Percentiles rank a stretch among this genome's conserved stretches.
These are phyloP conservation scores for Singerocomus inundabilis DNA, from an alignment of 1,284 basidiomycete genomes.

Conservation along the genomic window DNA sequence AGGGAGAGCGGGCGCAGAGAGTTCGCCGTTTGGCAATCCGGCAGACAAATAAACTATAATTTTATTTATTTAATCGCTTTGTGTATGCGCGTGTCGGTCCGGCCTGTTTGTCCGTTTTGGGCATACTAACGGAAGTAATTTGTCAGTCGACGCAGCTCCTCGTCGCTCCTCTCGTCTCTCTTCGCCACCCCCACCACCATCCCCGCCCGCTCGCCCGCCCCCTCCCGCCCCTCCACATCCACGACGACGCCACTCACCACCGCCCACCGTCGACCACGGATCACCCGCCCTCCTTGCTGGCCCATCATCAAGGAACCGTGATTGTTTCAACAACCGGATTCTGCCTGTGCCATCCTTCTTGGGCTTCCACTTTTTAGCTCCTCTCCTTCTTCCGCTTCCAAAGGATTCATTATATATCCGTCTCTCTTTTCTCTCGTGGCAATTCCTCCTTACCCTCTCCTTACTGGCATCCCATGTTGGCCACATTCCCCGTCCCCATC, in stretches of 20 bases:
- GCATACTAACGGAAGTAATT: slow-evolving; percentile 22
- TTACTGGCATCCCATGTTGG: slow-evolving; percentile 41
- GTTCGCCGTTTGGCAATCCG: neutral
- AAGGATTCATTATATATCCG: slow-evolving; percentile 24
- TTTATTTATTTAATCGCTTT: neutral
- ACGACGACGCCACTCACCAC: slow-evolving; percentile 3
- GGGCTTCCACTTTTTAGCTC: slow-evolving; percentile 13
- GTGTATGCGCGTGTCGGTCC: slow-evolving; percentile 12
- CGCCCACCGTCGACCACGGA: slow-evolving; percentile 16
- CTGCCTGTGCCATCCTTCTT: slow-evolving; percentile 16
- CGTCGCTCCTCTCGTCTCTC: slow-evolving; percentile 10
- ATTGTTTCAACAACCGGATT: slow-evolving; percentile 22
- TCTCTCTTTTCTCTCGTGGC: slow-evolving; percentile 12
- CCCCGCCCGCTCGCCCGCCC: slow-evolving; percentile 11
- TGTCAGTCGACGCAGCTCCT: slow-evolving; percentile 18
- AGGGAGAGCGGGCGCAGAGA: no score
- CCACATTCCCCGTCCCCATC: slow-evolving; percentile 56
- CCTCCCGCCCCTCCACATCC: slow-evolving; percentile 9
- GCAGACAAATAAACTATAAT: no score
- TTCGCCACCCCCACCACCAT: slow-evolving; percentile 6
- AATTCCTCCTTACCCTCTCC: slow-evolving; percentile 1
- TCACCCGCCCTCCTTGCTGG: slow-evolving; percentile 21
- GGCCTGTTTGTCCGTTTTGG: slow-evolving; percentile 8
- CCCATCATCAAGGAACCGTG: slow-evolving; percentile 28
- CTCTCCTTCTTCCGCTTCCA: slow-evolving; percentile 18